Evolutionary conservation across 1,139 yeast species (phyloP).

Genomic region (Protomyces inundatus): DNA sequence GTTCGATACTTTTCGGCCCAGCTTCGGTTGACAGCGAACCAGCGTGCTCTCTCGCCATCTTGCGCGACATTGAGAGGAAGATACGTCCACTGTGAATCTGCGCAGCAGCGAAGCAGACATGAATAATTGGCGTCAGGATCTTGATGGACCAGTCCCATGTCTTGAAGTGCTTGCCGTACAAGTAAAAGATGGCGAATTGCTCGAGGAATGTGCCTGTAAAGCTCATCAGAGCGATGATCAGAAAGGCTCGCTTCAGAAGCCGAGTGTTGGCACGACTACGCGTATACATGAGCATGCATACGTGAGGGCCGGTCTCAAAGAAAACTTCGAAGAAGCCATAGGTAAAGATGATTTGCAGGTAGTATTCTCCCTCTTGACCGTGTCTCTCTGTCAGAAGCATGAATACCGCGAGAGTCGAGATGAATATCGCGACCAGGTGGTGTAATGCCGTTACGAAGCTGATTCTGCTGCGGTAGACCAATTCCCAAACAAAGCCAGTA

Average conservation of each 20-base stretch:
- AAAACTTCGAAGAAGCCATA: constrained; percentile 11
- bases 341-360: constrained; percentile 6
- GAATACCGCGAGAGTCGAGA: constrained; percentile 1
- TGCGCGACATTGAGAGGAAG: constrained; percentile 9
- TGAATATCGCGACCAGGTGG: constrained; percentile 7
- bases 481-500: constrained; percentile 8
- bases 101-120: constrained; percentile 9
- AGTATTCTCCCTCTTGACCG: constrained; percentile 10
- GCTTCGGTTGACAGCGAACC: background rate
- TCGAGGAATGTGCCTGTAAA: constrained; percentile 8
- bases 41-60: constrained; percentile 13
- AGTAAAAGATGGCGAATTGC: constrained; percentile 7
- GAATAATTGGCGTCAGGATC: constrained; percentile 9
- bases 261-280: background rate
- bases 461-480: constrained; percentile 12
- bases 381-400: constrained; percentile 3
- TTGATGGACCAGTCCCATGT: constrained; percentile 9
- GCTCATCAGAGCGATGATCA: constrained; percentile 4
- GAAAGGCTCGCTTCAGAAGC: constrained; percentile 3
- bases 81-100: constrained; percentile 12
- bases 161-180: constrained; percentile 1
- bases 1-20: background rate
- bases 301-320: constrained; percentile 15
- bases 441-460: constrained; percentile 11
- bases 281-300: constrained; percentile 4